These are phyloP conservation scores for Picea abies DNA, from an alignment of 83 land plant genomes.

Conservation along the genomic window DNA sequence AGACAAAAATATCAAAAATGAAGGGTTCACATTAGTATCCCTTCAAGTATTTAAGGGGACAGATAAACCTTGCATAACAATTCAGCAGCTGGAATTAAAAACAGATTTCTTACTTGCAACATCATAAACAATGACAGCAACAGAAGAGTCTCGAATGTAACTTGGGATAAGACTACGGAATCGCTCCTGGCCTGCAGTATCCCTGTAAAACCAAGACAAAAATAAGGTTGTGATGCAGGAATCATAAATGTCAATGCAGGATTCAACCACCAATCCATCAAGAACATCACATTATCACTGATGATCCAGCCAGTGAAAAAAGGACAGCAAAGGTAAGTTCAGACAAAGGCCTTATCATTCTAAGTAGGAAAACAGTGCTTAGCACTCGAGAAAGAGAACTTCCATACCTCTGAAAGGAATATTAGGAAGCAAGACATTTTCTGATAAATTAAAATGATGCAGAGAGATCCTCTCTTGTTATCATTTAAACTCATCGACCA, in stretches of 20 bases:
- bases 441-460: too few species aligned
- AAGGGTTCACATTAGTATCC: neutral
- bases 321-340: too few species aligned
- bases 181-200: conserved; percentile 72
- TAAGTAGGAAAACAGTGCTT: too few species aligned
- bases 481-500: too few species aligned
- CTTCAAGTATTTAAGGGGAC: neutral
- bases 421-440: too few species aligned
- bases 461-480: too few species aligned
- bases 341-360: too few species aligned
- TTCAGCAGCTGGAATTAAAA: neutral
- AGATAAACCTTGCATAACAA: neutral
- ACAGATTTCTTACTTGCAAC: conserved; percentile 21
- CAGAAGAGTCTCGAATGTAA: too few species aligned
- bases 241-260: neutral
- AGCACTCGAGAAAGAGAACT: too few species aligned
- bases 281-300: neutral
- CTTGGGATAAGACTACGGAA: conserved; percentile 41
- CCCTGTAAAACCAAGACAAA: conserved; percentile 33
- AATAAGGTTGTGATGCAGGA: neutral
- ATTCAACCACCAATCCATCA: neutral
- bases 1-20: neutral
- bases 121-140: too few species aligned
- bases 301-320: too few species aligned
- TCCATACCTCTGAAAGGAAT: too few species aligned